A percentile compares a stretch with the other conserved stretches of the same genome.
Evolutionary conservation across 495 filamentous ascomycete species (phyloP).

Genomic region (Diplogelasinospora grovesii): DNA sequence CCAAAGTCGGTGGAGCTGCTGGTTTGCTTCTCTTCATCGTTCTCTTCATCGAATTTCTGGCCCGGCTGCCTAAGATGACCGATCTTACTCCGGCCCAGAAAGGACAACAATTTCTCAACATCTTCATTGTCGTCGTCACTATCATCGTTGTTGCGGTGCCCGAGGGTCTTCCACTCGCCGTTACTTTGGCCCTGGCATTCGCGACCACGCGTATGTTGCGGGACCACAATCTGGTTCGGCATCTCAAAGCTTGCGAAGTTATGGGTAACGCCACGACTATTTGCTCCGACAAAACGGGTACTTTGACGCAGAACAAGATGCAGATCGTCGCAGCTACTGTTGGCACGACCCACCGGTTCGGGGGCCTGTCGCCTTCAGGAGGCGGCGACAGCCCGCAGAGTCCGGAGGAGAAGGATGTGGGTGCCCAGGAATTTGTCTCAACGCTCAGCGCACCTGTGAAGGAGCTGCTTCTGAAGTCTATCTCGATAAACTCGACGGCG

Average conservation of each 20-base stretch:
- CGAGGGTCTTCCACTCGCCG: constrained; percentile 86
- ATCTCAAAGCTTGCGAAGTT: constrained; percentile 91
- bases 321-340: constrained; percentile 73
- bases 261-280: constrained; percentile 97
- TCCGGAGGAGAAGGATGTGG: constrained; percentile 17
- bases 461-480: constrained; percentile 62
- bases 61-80: constrained; percentile 50
- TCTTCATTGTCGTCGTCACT: constrained; percentile 92
- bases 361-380: constrained; percentile 17
- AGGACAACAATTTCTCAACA: constrained; percentile 80
- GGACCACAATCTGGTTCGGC: constrained; percentile 89
- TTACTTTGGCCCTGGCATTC: constrained; percentile 89
- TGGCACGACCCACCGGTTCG: constrained; percentile 61
- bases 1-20: constrained; percentile 81
- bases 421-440: constrained; percentile 24
- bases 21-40: constrained; percentile 82
- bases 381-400: constrained; percentile 6
- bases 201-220: constrained; percentile 92
- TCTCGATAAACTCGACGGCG: constrained; percentile 80
- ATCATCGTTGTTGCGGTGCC: constrained; percentile 94
- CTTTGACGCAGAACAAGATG: constrained; percentile 93
- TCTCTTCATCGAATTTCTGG: constrained; percentile 87
- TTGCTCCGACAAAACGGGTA: constrained; percentile 96
- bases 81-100: constrained; percentile 57
- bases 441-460: constrained; percentile 53